Base-by-base conservation (phyloP, 306 rosid species). In the Psophocarpus tetragonolobus region DNA sequence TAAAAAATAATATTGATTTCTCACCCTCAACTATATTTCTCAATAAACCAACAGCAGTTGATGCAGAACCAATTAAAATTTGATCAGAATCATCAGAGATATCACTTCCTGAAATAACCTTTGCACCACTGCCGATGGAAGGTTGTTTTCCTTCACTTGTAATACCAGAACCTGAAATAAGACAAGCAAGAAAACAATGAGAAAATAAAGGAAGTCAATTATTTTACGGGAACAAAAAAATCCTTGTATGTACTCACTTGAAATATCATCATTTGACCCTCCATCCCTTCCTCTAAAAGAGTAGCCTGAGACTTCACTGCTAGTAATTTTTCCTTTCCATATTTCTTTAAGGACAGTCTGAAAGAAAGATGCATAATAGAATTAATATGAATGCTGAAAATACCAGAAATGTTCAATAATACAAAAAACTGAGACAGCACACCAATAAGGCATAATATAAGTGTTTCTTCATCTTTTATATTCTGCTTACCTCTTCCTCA, bases 401-500 rank as follows among this genome's bases (percentile, higher is more conserved):
- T n/a, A n/a, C n/a, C n/a, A 17, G 33, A 77, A 51, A 51, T 35
- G 17, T 50, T 67, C 67, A 26, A 81, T 23, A 17, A 72, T 41
- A 65, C 47, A 68, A 3, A 26, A 57, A 41, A 27, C 45, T 12
- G 30, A 78, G 66, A 62, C 8, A 61, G 30, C 30, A 60, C 17
- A 62, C 20, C 29, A 63, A 26, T 14, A 18, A 69, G 54, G n/a
- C 45, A 74, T 12, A 24, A 41, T 21, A 41, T 18, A 24, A 71
- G 20, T 17, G 15, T 54, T 17, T n/a, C 44, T 74, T 58, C 47
- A 39, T 76, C 30, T 79, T 67, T 30, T 51, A 6, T 32, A 76
- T 76, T 30, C 62, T 17, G 15, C 84, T 62, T 81, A 90, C 95
- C 95, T 90, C 86, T 84, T 88, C 95, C 75, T 84, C 95, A 33